Conservation (phyloP, 495 filamentous ascomycete species). For the Penicillium dipodomyicola region DNA sequence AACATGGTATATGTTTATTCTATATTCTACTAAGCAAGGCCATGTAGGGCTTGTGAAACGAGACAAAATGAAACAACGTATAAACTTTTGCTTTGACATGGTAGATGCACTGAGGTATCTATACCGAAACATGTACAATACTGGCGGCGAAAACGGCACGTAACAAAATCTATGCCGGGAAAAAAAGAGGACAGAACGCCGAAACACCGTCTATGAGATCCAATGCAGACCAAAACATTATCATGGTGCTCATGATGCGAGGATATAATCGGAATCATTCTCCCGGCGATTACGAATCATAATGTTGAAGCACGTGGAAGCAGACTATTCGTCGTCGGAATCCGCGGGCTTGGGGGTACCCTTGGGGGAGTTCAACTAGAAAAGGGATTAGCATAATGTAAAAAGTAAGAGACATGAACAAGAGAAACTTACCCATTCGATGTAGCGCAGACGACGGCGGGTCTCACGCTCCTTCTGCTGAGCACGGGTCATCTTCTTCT, state of each 20-base stretch:
- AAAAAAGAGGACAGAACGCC: constrained; percentile 15
- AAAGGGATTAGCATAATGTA: constrained; percentile 25
- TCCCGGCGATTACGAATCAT: constrained; percentile 25
- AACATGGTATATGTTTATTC: too few relatives aligned
- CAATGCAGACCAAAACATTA: constrained; percentile 26
- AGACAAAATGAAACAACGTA: background rate
- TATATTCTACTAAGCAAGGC: background rate
- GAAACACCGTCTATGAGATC: constrained; percentile 31
- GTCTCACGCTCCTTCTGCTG: constrained; percentile 92
- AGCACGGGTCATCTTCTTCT: constrained; percentile 98
- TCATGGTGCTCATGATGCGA: constrained; percentile 26
- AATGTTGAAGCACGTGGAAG: constrained; percentile 10
- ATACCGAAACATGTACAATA: constrained; percentile 13
- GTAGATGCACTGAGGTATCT: constrained; percentile 12
- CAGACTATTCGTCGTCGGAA: constrained; percentile 69
- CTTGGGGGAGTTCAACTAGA: constrained; percentile 54
- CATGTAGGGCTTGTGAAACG: background rate
- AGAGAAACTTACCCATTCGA: constrained; percentile 70
- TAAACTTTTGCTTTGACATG: constrained; percentile 13
- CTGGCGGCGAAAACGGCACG: constrained; percentile 4
- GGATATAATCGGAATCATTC: constrained; percentile 17
- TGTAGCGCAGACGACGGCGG: constrained; percentile 82
- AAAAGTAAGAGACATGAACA: background rate
- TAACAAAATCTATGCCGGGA: constrained; percentile 9
- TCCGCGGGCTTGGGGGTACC: constrained; percentile 75